Base-by-base conservation (phyloP, 371 early-diverging fungal genomes). In the Circinella umbellata region DNA sequence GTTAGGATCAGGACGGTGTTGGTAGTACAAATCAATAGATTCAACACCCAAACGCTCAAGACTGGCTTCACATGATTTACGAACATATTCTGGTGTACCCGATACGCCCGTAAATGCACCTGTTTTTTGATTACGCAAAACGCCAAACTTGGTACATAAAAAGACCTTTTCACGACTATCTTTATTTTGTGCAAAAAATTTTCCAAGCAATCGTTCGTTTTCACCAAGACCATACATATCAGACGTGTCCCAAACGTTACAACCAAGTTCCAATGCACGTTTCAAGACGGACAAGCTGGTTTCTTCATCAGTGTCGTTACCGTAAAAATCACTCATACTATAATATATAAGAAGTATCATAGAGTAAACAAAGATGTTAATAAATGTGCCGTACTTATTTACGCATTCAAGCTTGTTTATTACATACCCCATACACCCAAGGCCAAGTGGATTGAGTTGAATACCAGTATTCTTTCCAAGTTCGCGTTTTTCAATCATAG, bases 21-120 rank as follows among this genome's bases (percentile, higher is more conserved):
- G 83, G 48, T 88, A 88, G 63, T 89, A 89, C 38, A 88, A 73
- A 67, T 90, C 89, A 62, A 89, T 86, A 53, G 53, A 65, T 60
- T 86, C 82, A 3, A 84, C 69, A 27, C 81, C 82, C 3, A 87
- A 75, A 15, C 87, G 66, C 62, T 81, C 69, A 1, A 86, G 73
- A 48, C 81, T 80, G 1, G 69, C 77, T 9, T 87, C 78, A 59
- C 82, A 84, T 4, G 77, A 65, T 61, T 76, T 59, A 35, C 70
- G 78, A 15, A 89, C 84, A 65, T 89, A 86, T 6, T 85, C 86
- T 5, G 87, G 84, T 1, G 69, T 75, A 4, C 88, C 86, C 51
- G 68, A 51, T 62, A 69, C 20, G 60, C 73, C 61, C 74, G 63
- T 37, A 27, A 68, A 69, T 27, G 20, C 49, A 63, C 53, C 73